Percentiles rank a stretch among this genome's conserved stretches.
These are phyloP conservation scores for Encephalitozoon hellem DNA, from an alignment of 371 early-diverging fungal species.

Conservation along the genomic window DNA sequence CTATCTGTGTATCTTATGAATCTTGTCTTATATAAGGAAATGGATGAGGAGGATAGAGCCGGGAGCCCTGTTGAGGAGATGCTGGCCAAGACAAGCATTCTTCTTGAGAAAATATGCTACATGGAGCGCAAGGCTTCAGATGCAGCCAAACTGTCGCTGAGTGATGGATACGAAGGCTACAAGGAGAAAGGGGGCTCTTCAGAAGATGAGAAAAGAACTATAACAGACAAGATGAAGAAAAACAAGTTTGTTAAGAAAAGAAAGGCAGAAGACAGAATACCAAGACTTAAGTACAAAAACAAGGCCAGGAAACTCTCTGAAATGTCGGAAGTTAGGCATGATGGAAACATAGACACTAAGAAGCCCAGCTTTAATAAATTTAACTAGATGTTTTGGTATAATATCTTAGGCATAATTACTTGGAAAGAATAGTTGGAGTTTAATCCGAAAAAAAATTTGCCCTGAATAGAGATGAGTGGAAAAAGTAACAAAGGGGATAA, in stretches of 20 bases:
- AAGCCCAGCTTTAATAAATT: neutral
- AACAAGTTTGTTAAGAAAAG: slow-evolving; percentile 5
- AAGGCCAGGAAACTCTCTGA: neutral
- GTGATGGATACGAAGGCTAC: no score
- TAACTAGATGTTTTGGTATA: neutral
- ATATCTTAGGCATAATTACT: neutral
- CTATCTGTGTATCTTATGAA: slow-evolving; percentile 7
- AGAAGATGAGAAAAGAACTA: neutral
- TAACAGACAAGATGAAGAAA: neutral
- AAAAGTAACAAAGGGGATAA: slow-evolving; percentile 19
- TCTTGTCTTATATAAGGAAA: neutral
- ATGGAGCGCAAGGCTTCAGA: neutral
- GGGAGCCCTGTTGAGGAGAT: neutral
- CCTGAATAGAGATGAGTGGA: slow-evolving; percentile 33
- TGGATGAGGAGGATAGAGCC: neutral
- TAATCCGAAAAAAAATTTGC: neutral
- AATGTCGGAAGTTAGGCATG: neutral
- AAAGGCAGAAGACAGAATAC: neutral
- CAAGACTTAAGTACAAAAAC: slow-evolving; percentile 1
- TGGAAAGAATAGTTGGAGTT: neutral
- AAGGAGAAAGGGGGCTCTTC: neutral
- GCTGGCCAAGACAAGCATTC: neutral
- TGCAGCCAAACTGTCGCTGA: neutral
- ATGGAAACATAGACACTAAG: slow-evolving; percentile 2
- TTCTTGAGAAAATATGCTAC: neutral